These are phyloP conservation scores for Cokeromyces recurvatus DNA, from an alignment of 371 early-diverging fungal species.

Conservation along the genomic window DNA sequence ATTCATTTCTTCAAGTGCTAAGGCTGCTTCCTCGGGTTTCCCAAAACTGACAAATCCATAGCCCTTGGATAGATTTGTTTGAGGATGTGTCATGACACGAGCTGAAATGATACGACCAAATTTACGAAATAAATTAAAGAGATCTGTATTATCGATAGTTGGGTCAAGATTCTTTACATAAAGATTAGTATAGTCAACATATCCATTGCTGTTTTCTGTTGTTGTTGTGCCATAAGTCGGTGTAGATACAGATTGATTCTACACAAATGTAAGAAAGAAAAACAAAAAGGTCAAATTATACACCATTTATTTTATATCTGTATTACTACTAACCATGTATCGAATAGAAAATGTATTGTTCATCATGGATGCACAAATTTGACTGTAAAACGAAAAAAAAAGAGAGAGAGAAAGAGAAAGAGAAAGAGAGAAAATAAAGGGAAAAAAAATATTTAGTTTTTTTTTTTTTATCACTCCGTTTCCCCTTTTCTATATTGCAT, in stretches of 20 bases:
- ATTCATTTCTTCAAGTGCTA: conserved; percentile 36
- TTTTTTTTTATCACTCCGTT: too few relatives aligned
- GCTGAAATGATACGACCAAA: conserved; percentile 47
- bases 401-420: too few relatives aligned
- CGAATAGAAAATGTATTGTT: too few relatives aligned
- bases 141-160: conserved; percentile 31
- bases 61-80: conserved; percentile 39
- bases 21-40: conserved; percentile 32
- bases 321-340: too few relatives aligned
- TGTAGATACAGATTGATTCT: conserved; percentile 3
- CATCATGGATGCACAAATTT: too few relatives aligned
- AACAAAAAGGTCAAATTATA: not conserved
- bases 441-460: too few relatives aligned
- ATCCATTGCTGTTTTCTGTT: not conserved
- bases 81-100: conserved; percentile 41
- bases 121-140: conserved; percentile 34
- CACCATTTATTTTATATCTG: too few relatives aligned
- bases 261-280: not conserved
- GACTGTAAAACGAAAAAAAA: too few relatives aligned
- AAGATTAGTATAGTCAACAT: conserved; percentile 32
- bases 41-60: conserved; percentile 45
- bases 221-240: not conserved
- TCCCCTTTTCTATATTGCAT: too few relatives aligned
- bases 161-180: conserved; percentile 47
- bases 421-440: too few relatives aligned